A percentile compares a stretch with the other conserved stretches of the same genome.
phyloP scores from a whole-genome alignment of 2,329 filamentous ascomycete species.

The Penicillium fuscoglaucum region DNA sequence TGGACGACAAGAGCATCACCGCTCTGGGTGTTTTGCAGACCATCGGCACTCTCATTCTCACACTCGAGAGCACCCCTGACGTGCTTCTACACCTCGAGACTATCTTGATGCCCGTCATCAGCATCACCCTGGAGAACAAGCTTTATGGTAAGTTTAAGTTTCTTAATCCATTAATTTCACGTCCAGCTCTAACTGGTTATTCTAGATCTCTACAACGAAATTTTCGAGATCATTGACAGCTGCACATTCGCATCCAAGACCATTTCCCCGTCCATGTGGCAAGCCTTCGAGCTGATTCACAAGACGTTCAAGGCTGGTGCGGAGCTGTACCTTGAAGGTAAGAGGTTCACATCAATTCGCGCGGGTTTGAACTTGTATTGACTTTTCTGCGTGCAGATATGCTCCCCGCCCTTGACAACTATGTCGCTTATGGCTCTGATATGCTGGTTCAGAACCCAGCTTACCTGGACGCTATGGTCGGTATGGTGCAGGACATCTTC shows the following conservation, averaged over 20 bases:
- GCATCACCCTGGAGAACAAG: constrained; percentile 95
- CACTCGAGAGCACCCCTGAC: constrained; percentile 93
- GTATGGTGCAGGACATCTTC: constrained; percentile 96
- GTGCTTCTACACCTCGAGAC: constrained; percentile 92
- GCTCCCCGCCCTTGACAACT: constrained; percentile 97
- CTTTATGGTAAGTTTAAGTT: constrained; percentile 71
- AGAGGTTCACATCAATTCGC: not conserved
- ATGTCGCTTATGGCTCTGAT: constrained; percentile 85
- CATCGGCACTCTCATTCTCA: constrained; percentile 94
- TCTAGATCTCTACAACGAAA: constrained; percentile 83
- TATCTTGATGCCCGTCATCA: constrained; percentile 95
- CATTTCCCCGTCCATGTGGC: constrained; percentile 97
- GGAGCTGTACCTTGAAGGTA: constrained; percentile 83
- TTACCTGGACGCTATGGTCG: constrained; percentile 83
- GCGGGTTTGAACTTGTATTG: not conserved
- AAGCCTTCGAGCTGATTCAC: constrained; percentile 95
- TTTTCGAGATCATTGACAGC: constrained; percentile 99
- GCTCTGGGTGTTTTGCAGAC: constrained; percentile 95
- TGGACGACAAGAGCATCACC: constrained; percentile 98
- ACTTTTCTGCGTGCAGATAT: constrained; percentile 61
- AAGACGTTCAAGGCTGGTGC: constrained; percentile 95
- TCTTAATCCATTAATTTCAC: constrained; percentile 44
- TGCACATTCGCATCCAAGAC: constrained; percentile 97
- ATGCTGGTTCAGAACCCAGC: constrained; percentile 78
- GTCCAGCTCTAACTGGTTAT: not conserved